Evolutionary conservation across 176 grass and related monocot genomes (phyloP).

Genomic region (Zoysia pacifica): DNA sequence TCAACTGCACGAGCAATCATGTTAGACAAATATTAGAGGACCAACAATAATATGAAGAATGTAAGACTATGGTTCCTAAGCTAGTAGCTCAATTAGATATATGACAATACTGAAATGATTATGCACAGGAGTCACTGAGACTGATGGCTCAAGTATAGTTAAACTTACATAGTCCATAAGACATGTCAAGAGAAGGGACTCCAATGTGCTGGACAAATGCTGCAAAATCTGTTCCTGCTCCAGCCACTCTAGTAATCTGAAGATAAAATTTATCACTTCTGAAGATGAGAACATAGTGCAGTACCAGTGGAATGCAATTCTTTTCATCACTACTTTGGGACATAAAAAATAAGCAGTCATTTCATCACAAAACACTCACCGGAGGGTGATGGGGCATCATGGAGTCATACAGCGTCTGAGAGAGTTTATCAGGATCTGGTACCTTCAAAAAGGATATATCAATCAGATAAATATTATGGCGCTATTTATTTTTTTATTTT

Average conservation of each 20-base stretch:
- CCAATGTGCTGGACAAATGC: conserved; percentile 89
- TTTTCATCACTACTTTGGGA: neutral
- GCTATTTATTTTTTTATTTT: too few relatives aligned
- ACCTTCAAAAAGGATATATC: conserved; percentile 49
- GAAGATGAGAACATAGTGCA: conserved; percentile 8
- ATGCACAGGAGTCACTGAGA: neutral
- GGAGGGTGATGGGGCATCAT: conserved; percentile 41
- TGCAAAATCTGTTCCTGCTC: conserved; percentile 80
- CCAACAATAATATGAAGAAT: neutral
- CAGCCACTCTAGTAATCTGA: conserved; percentile 86
- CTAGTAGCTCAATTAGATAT: neutral
- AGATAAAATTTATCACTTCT: conserved; percentile 38
- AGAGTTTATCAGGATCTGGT: conserved; percentile 75
- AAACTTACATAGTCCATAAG: conserved; percentile 69
- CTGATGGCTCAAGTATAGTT: conserved; percentile 2
- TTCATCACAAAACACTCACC: conserved; percentile 24
- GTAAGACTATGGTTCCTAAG: neutral
- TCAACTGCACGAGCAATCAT: conserved; percentile 38
- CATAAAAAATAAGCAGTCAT: conserved; percentile 16
- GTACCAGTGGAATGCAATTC: neutral
- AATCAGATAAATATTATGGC: neutral
- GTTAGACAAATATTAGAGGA: conserved; percentile 23
- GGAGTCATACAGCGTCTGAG: conserved; percentile 66
- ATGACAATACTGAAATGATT: neutral
- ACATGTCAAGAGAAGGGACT: conserved; percentile 81